Evolutionary conservation across 2,329 filamentous ascomycete species (phyloP).

Genomic region (Alternaria hordeiaustralica): DNA sequence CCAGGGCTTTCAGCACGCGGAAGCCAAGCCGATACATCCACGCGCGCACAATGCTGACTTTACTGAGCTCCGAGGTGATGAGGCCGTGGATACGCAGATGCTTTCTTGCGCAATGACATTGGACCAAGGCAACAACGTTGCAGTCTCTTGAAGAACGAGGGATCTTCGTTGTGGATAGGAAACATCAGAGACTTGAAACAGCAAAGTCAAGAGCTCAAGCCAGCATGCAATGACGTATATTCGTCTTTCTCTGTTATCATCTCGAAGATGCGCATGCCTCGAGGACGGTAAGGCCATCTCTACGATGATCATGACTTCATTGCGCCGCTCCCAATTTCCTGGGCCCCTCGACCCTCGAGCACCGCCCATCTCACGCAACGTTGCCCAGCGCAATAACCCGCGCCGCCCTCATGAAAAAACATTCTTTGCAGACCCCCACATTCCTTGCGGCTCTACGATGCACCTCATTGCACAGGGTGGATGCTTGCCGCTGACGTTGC

Average conservation of each 20-base stretch:
- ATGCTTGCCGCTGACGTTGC: constrained; percentile 7
- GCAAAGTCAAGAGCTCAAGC: background rate
- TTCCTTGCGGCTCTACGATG: constrained; percentile 1
- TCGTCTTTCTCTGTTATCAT: background rate
- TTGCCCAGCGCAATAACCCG: background rate
- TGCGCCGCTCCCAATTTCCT: background rate
- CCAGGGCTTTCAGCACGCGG: background rate
- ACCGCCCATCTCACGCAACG: background rate
- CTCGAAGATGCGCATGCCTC: background rate
- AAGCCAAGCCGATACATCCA: background rate
- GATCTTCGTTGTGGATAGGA: background rate
- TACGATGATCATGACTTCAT: background rate
- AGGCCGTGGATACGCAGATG: background rate
- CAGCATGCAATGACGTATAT: background rate
- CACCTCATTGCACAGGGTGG: constrained; percentile 1
- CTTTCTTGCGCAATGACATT: background rate
- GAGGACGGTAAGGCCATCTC: background rate
- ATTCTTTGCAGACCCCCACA: background rate
- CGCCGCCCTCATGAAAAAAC: background rate
- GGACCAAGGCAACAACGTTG: background rate
- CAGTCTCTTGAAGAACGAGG: background rate
- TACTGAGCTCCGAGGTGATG: background rate
- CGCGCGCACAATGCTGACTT: background rate
- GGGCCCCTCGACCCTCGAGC: background rate
- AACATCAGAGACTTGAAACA: background rate